phyloP scores from a whole-genome alignment of 768 basidiomycete genomes.

The Collybia sp. region DNA sequence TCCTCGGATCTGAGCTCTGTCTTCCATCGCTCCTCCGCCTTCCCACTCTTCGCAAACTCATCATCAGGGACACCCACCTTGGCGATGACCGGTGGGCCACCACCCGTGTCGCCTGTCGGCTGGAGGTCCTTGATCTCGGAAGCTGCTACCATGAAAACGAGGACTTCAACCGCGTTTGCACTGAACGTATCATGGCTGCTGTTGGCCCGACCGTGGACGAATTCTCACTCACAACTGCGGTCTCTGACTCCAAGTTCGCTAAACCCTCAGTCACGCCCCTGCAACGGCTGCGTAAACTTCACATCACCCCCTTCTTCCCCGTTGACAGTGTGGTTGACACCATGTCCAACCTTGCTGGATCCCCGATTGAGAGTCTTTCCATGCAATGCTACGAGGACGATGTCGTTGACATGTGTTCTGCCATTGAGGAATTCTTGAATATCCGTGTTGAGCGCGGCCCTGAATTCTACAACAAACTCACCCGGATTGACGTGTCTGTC shows the following conservation, averaged over 20 bases:
- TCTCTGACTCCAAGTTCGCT: constrained; percentile 37
- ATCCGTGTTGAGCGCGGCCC: constrained; percentile 44
- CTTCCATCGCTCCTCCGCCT: constrained; percentile 66
- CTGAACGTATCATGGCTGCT: constrained; percentile 56
- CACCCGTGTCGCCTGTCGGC: constrained; percentile 43
- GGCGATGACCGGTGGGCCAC: constrained; percentile 57
- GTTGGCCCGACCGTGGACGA: constrained; percentile 51
- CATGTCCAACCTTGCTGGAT: constrained; percentile 50
- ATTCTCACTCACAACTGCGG: constrained; percentile 47
- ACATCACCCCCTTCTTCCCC: constrained; percentile 60
- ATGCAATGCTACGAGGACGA: constrained; percentile 61
- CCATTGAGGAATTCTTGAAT: constrained; percentile 51
- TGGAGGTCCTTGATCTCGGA: constrained; percentile 55
- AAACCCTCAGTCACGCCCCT: constrained; percentile 41
- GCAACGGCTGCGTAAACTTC: constrained; percentile 46
- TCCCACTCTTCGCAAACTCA: constrained; percentile 54
- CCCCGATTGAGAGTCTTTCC: constrained; percentile 53
- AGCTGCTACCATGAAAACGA: constrained; percentile 51
- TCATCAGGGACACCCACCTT: constrained; percentile 67
- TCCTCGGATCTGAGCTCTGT: constrained; percentile 50
- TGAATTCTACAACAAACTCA: constrained; percentile 44
- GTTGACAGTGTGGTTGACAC: constrained; percentile 57
- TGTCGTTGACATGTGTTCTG: constrained; percentile 54
- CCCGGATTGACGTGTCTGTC: constrained; percentile 43
- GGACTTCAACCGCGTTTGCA: constrained; percentile 48